Evolutionary conservation across 2,329 filamentous ascomycete species (phyloP), one percentile per base, ranked within the genome.

Genomic region (Ascochyta pisi): DNA sequence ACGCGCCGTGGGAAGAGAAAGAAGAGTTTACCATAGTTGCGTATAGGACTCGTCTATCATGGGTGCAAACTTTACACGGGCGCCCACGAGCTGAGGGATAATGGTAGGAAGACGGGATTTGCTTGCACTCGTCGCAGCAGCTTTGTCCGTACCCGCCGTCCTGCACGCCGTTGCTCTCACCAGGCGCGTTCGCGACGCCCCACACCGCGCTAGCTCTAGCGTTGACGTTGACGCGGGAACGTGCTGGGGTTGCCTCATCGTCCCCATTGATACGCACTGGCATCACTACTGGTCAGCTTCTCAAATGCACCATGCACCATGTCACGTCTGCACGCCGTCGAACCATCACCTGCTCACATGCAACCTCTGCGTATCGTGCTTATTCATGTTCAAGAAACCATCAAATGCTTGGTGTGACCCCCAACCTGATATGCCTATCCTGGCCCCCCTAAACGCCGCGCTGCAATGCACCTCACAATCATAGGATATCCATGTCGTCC

Each of bases 401-500:
- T 33, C 39, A 43, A 38, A 47, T 41, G 42, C 50, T 47, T 34
- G n/a, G 10, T 37, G 9, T n/a, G 23, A 44, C 38, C 43, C n/a
- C 15, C 33, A 46, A 16, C 43, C 16, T 43, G 38, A n/a, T 23
- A 23, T 51, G 44, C 24, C 38, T 53, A 27, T 38, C 45, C 12
- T 39, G 15, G 9, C 15, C 40, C 44, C 49, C 27, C 4, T 49
- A 23, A 66, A 70, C 67, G 67, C 66, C 67, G 56, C 57, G 65
- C 63, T 68, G 53, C 56, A 54, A 56, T 58, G 29, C 43, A 51
- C 52, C 41, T 52, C 63, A 58, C 52, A 49, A 49, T 64, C 67
- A 74, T 61, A 76, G 60, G 40, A 76, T 69, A 46, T 76, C 72
- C 70, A 75, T 74, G 35, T 74, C 72, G 50, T 75, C 73, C 35